These are phyloP conservation scores for Flammula alnicola DNA, from an alignment of 1,284 basidiomycete species.

Conservation along the genomic window DNA sequence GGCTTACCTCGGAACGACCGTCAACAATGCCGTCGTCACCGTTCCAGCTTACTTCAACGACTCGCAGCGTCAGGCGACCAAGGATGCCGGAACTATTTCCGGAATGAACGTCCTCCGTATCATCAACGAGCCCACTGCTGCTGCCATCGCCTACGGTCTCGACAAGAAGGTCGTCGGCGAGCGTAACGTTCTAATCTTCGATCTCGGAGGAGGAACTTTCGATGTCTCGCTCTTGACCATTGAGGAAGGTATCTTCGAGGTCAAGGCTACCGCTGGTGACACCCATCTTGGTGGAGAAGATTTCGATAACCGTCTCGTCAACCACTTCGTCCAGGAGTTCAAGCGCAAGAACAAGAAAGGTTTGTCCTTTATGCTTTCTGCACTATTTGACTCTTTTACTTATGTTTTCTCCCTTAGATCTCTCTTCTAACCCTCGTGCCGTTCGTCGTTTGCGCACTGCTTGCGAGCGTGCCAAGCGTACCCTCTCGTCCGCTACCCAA, in stretches of 20 bases:
- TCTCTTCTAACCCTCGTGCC: slow-evolving; percentile 91
- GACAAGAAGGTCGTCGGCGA: slow-evolving; percentile 68
- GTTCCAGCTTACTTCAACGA: slow-evolving; percentile 61
- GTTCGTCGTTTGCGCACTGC: slow-evolving; percentile 97
- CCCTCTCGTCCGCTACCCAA: slow-evolving; percentile 93
- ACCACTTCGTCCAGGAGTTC: slow-evolving; percentile 71
- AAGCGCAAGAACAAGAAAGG: slow-evolving; percentile 43
- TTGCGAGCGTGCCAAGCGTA: slow-evolving; percentile 98
- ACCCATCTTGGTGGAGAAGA: slow-evolving; percentile 82
- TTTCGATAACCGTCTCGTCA: slow-evolving; percentile 84
- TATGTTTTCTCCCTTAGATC: too few relatives aligned
- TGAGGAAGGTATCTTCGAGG: slow-evolving; percentile 70
- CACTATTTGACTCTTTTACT: too few relatives aligned
- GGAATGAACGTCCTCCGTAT: slow-evolving; percentile 69
- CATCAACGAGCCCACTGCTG: slow-evolving; percentile 63
- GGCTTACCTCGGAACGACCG: slow-evolving; percentile 69
- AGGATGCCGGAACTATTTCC: slow-evolving; percentile 73
- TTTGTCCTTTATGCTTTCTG: too few relatives aligned
- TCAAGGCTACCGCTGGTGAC: slow-evolving; percentile 74
- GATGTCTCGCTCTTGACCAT: slow-evolving; percentile 68
- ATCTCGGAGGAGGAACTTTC: slow-evolving; percentile 80
- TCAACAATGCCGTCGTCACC: slow-evolving; percentile 54
- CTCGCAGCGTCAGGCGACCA: slow-evolving; percentile 78
- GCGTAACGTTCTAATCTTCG: slow-evolving; percentile 53
- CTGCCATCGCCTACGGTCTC: slow-evolving; percentile 62